A percentile compares a stretch with the other conserved stretches of the same genome.
Evolutionary conservation across 2,329 filamentous ascomycete genomes (phyloP).

Genomic region (Ophiostoma ulmi): DNA sequence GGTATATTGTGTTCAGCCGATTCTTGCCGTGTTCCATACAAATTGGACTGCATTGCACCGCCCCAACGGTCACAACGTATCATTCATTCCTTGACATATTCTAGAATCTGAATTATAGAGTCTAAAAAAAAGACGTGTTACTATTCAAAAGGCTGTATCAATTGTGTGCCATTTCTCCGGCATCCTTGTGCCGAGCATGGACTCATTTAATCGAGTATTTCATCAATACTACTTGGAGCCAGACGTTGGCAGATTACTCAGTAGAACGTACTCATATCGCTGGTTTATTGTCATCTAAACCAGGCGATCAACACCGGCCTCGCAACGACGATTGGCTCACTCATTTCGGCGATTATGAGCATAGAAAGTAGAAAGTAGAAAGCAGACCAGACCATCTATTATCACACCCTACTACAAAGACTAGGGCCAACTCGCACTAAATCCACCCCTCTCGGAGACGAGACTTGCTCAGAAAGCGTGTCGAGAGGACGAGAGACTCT

Average conservation of each 20-base stretch:
- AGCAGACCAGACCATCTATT: neutral
- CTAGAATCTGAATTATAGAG: neutral
- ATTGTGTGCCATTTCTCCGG: neutral
- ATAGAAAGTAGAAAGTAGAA: no score
- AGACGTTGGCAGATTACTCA: no score
- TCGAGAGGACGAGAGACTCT: slow-evolving; percentile 4
- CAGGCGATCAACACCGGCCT: neutral
- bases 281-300: neutral
- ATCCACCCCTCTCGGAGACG: slow-evolving; percentile 3
- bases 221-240: no score
- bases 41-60: neutral
- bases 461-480: neutral
- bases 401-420: neutral
- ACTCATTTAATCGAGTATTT: no score
- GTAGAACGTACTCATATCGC: neutral
- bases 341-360: neutral
- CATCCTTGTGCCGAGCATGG: neutral
- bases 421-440: neutral
- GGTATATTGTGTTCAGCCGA: neutral
- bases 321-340: neutral
- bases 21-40: neutral
- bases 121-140: neutral
- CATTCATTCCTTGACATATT: neutral
- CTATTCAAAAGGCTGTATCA: no score
- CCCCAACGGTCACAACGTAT: neutral